Base-by-base conservation (phyloP, 2,329 filamentous ascomycete species). In the Dothideomycetes sp. region DNA sequence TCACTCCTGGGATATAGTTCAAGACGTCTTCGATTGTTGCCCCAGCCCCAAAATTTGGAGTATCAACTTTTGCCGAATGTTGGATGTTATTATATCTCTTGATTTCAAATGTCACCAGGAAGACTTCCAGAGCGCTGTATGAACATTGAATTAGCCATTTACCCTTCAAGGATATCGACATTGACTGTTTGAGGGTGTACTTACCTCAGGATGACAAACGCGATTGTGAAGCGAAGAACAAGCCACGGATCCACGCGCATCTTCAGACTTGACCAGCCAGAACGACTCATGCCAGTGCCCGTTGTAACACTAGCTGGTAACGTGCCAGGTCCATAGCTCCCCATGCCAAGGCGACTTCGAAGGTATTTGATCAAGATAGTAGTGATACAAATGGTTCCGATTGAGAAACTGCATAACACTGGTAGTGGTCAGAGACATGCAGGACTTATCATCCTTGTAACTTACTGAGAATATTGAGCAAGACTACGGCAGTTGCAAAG, bases 351-450 rank as follows among this genome's bases (percentile, higher is more conserved):
- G 5, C 43, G 39, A n/a, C 38, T 41, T 4, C 36, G 33, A 3
- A 49, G 24, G 29, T 49, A 49, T 31, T 46, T 47, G 40, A 46
- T 19, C 10, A 49, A 22, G 30, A 49, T 48, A 12, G 42, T 32
- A 14, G 42, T 30, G n/a, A 49, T 38, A 24, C 43, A 47, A 12
- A 44, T 19, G 11, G 45, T 43, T n/a, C 47, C 47, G 17, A 48
- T 34, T 2, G 38, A 40, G 29, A 47, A 42, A 31, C 42, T 41
- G 15, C 37, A 34, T 22, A 49, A 35, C 32, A 49, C 47, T 49
- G 27, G 4, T 12, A 12, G 15, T 15, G 8, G 16, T 19, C 2
- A 19, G 7, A 22, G 31, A 30, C 11, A 34, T 34, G n/a, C n/a
- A n/a, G n/a, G n/a, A n/a, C n/a, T n/a, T n/a, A n/a, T n/a, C n/a